Percentiles rank a stretch among this genome's conserved stretches.
Conservation (phyloP, 73 alveolate genomes). For the Paramecium tetraurelia region DNA sequence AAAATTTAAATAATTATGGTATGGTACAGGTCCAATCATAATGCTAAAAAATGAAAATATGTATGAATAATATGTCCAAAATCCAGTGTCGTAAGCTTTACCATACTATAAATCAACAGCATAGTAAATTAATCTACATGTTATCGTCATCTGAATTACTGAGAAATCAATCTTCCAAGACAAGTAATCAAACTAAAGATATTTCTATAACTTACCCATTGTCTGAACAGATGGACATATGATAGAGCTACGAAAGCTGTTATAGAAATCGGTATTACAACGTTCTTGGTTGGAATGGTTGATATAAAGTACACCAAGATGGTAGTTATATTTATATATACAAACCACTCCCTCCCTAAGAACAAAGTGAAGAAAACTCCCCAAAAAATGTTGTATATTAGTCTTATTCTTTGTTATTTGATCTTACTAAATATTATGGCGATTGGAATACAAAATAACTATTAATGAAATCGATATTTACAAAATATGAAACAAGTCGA, state of each 20-base stretch:
- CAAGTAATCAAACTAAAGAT: not conserved
- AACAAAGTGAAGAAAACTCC: slow-evolving; percentile 6
- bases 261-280: not conserved
- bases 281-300: not conserved
- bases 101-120: not conserved
- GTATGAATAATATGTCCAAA: not conserved
- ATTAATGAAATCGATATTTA: not conserved
- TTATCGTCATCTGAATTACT: not conserved
- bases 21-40: slow-evolving; percentile 43
- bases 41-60: not conserved
- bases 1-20: not conserved
- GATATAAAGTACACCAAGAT: not conserved
- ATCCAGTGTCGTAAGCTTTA: not conserved
- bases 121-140: slow-evolving; percentile 25
- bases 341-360: slow-evolving; percentile 14
- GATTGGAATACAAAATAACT: not conserved
- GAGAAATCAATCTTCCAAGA: slow-evolving; percentile 33
- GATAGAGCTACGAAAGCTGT: not conserved
- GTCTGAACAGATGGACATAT: slow-evolving; percentile 12
- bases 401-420: not conserved
- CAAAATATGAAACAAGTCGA: slow-evolving; percentile 15
- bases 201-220: not conserved
- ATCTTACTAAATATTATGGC: slow-evolving; percentile 11
- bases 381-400: not conserved
- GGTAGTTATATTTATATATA: not conserved